Conservation (phyloP, 176 grass and related monocot genomes). For the Eleusine coracana region DNA sequence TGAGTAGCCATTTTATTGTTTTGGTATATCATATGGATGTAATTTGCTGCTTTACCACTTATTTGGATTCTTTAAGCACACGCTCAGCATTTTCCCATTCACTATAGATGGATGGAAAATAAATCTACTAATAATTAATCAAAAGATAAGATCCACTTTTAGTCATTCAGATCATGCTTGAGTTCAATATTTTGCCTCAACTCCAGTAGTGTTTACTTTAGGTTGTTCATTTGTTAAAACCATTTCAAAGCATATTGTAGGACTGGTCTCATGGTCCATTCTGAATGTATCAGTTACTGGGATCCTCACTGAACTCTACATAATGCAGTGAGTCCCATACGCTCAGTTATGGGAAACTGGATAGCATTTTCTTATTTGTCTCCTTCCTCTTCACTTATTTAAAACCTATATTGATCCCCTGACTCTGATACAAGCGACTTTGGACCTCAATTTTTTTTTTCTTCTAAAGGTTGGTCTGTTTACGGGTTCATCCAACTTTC, state of each 20-base stretch:
- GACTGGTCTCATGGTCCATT: neutral
- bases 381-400: neutral
- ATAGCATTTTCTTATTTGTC: neutral
- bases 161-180: neutral
- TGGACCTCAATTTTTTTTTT: constrained; percentile 20
- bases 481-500: constrained; percentile 92
- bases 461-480: constrained; percentile 84
- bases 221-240: neutral
- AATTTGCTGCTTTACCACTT: neutral
- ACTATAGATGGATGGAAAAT: constrained; percentile 23
- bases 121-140: constrained; percentile 8
- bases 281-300: neutral
- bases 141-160: neutral
- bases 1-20: constrained; percentile 25
- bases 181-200: neutral
- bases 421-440: neutral
- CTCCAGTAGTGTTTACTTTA: neutral
- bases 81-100: neutral
- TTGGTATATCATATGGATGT: neutral
- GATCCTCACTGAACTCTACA: neutral
- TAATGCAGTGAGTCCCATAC: neutral
- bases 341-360: neutral
- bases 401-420: neutral
- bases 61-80: neutral
- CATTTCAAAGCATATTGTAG: neutral